Percentiles rank a stretch among this genome's conserved stretches.
phyloP scores from a whole-genome alignment of 495 filamentous ascomycete species.

The Entonaema liquescens region DNA sequence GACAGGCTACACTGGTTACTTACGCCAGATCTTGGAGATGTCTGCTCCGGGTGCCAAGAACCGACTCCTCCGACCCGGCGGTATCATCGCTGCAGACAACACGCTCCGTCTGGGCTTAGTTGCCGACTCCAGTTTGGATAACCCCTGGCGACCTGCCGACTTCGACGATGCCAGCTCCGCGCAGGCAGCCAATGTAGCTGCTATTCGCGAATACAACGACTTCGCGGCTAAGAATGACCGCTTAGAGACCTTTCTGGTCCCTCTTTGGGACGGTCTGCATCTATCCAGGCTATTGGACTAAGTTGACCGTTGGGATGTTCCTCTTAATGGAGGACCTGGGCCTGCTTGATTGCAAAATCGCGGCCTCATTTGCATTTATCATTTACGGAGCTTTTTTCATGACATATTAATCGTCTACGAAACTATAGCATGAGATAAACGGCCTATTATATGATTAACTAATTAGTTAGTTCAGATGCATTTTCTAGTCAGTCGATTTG shows the following conservation, averaged over 20 bases:
- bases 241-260: slow-evolving; percentile 47
- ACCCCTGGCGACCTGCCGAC: slow-evolving; percentile 38
- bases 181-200: slow-evolving; percentile 8
- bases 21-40: slow-evolving; percentile 39
- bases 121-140: slow-evolving; percentile 43
- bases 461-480: background rate
- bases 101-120: slow-evolving; percentile 48
- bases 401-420: background rate
- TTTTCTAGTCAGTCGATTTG: background rate
- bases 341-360: background rate
- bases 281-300: slow-evolving; percentile 46
- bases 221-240: slow-evolving; percentile 31
- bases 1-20: slow-evolving; percentile 47
- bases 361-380: background rate
- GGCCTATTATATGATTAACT: no score
- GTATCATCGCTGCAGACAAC: slow-evolving; percentile 51
- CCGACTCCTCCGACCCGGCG: slow-evolving; percentile 46
- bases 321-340: background rate
- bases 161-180: background rate
- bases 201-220: slow-evolving; percentile 46
- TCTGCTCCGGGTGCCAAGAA: slow-evolving; percentile 39
- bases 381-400: background rate
- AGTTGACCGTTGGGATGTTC: background rate
- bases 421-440: background rate
- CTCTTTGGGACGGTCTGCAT: slow-evolving; percentile 49